Base-by-base conservation (phyloP, 2,329 filamentous ascomycete species). In the Ilyonectria sp. region DNA sequence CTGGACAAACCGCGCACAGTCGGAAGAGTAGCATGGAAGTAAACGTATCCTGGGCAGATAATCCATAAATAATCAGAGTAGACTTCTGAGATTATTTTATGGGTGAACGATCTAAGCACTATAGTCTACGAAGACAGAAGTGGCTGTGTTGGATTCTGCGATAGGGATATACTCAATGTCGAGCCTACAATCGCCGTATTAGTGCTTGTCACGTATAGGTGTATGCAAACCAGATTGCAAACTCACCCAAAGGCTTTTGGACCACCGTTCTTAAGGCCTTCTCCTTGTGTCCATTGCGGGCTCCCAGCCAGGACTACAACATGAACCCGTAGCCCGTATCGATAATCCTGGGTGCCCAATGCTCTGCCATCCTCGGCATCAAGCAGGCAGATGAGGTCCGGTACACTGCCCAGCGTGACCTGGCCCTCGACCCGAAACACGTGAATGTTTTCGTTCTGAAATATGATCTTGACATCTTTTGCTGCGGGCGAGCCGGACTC, bases 321-420 rank as follows among this genome's bases (percentile, higher is more conserved):
- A 4, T 60, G 52, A 0, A 71, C 70, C 43, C 59, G 60, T 1
- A 66, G 37, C 0, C 70, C 70, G 1, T 71, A 71, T 21, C 60
- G 31, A 40, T 63, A 71, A 35, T 71, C 70, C 0, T 61, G 68
- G 1, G 68, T 65, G 2, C 70, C 70, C 0, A 71, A 29, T 26
- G 70, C 70, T 17, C 29, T 53, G 2, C 70, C 69, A 0, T 59
- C 55, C 4, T 65, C 69, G 0, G 59, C 57, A 8, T 71, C 68
- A 1, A 71, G 33, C 0, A 71, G 5, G 13, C 60, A 64, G 13
- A 71, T 65, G 0, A 71, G 69, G 35, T 71, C 70, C 4, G 70
- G 70, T 0, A 71, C 70, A 23, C 50, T 65, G 17, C 57, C 57
- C 11, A 65, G 23, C 1, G 57, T 60, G 10, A 10, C 19, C 19